Base-by-base conservation (phyloP, 2,329 filamentous ascomycete genomes). In the Botrytis fabae region DNA sequence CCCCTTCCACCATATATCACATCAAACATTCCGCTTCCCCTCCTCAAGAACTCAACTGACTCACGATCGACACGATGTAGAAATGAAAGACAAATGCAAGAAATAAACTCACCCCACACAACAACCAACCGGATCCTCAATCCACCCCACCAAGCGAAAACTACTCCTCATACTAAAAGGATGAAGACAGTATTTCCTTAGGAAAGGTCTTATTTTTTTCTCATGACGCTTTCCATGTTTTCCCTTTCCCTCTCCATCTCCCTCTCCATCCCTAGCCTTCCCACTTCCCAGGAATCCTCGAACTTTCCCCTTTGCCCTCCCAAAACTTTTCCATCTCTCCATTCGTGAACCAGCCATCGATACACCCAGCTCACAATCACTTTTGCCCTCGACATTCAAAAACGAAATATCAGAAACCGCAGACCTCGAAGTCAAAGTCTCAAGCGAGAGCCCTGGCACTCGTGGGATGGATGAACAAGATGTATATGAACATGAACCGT, bases 171-270 rank as follows among this genome's bases (percentile, higher is more conserved):
- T 46, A 32, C 62, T 42, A 65, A 65, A 46, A 16, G 44, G 44
- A 65, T 65, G 40, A 65, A 65, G 25, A 7, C 62, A 57, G 7
- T 57, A 46, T 44, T 44, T 65, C 42, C n/a, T 65, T 3, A 65
- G 10, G 1, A 61, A 61, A 6, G 59, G 35, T 40, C 32, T 61
- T 10, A 61, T 16, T 25, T 4, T n/a, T 16, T 20, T 61, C 20
- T 25, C 25, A 0, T 12, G 10, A 0, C 6, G 10, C 54, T 16
- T 28, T 57, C 14, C n/a, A 7, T 38, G 38, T 40, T 61, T n/a
- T n/a, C 18, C 59, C n/a, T 40, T 40, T 35, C 59, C 10, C 22
- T 12, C 32, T 22, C 20, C 32, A 9, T 7, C 25, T 12, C n/a
- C 14, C 2, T 28, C 20, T 3, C 1, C 35, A 2, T 25, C 4